Conservation (phyloP, 2,329 filamentous ascomycete species). For the Sodiomyces alkalinus region DNA sequence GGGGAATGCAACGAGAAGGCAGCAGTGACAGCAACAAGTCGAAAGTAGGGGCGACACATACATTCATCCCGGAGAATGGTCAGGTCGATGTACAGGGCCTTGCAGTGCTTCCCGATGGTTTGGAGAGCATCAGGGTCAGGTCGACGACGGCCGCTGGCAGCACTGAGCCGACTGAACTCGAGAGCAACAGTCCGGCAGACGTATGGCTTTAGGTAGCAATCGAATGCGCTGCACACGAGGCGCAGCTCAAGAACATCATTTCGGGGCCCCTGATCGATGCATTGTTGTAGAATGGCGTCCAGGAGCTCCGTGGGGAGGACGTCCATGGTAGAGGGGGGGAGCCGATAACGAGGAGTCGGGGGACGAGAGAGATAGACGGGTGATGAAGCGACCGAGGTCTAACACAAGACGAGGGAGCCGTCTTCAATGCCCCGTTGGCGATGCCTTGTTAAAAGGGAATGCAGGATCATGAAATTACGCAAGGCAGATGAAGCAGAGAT, state of each 20-base stretch:
- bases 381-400: too few species aligned
- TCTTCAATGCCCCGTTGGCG: too few species aligned
- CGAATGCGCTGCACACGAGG: slow-evolving; percentile 32
- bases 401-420: too few species aligned
- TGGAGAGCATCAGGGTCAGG: slow-evolving; percentile 25
- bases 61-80: slow-evolving; percentile 37
- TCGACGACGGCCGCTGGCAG: slow-evolving; percentile 15
- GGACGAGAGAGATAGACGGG: too few species aligned
- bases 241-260: slow-evolving; percentile 28
- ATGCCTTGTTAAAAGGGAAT: too few species aligned
- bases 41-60: slow-evolving; percentile 16
- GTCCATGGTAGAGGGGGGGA: too few species aligned
- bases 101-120: slow-evolving; percentile 30
- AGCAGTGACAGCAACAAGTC: not conserved
- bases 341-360: too few species aligned
- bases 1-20: too few species aligned
- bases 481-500: too few species aligned
- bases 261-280: slow-evolving; percentile 25
- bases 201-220: slow-evolving; percentile 28
- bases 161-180: slow-evolving; percentile 32
- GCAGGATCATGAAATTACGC: too few species aligned
- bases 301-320: slow-evolving; percentile 32
- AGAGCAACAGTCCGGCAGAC: slow-evolving; percentile 31
- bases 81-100: slow-evolving; percentile 33
- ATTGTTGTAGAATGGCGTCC: slow-evolving; percentile 27